Evolutionary conservation across 164 flowering plant species (phyloP).

Genomic region (Magnolia kwangsiensis): DNA sequence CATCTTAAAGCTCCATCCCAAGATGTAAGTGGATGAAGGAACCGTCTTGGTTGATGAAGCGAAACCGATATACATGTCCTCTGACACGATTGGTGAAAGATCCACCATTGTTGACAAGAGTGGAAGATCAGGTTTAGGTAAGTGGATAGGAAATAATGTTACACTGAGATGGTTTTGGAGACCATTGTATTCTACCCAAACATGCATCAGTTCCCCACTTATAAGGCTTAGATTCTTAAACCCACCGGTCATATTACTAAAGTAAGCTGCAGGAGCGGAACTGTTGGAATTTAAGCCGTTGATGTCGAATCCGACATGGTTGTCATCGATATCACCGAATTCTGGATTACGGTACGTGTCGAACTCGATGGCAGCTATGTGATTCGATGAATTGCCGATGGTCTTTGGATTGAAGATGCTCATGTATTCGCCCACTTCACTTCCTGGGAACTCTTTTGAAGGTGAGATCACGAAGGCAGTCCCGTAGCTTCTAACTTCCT

Average conservation of each 20-base stretch:
- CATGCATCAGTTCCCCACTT: constrained; percentile 22
- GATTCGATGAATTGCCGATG: constrained; percentile 30
- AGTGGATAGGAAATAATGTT: constrained; percentile 13
- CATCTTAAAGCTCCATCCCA: constrained; percentile 21
- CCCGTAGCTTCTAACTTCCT: not conserved
- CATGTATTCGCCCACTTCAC: constrained; percentile 18
- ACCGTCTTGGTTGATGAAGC: constrained; percentile 6
- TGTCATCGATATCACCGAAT: constrained; percentile 26
- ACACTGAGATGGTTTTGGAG: constrained; percentile 9
- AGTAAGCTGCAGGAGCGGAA: constrained; percentile 31
- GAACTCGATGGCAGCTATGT: constrained; percentile 42
- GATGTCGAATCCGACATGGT: constrained; percentile 54
- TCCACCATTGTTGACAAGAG: constrained; percentile 10
- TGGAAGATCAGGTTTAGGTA: constrained; percentile 12
- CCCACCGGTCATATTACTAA: constrained; percentile 5
- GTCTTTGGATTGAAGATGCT: constrained; percentile 35
- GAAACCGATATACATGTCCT: constrained; percentile 17
- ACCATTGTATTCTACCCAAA: constrained; percentile 22
- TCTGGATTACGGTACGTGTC: constrained; percentile 28
- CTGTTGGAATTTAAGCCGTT: constrained; percentile 30
- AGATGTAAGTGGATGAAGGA: constrained; percentile 9
- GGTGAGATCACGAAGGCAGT: constrained; percentile 3
- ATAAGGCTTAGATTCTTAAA: constrained; percentile 18
- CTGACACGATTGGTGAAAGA: constrained; percentile 3
- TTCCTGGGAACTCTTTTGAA: not conserved